phyloP scores from a whole-genome alignment of 208 protist genomes.

The Trypanosoma scelopori region DNA sequence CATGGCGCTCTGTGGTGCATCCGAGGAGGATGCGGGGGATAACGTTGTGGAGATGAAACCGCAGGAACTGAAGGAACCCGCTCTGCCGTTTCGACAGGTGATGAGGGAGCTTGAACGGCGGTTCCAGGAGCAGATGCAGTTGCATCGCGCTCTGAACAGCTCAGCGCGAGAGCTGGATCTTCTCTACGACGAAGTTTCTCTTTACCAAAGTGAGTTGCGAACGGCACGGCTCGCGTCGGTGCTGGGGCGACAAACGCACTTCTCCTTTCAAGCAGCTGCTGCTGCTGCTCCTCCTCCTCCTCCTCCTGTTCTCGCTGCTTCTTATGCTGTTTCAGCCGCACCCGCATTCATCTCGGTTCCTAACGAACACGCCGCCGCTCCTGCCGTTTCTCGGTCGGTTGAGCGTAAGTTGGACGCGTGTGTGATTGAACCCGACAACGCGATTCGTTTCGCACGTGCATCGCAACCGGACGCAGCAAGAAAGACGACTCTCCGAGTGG shows the following conservation, averaged over 20 bases:
- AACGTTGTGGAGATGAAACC: not conserved
- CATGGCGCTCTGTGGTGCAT: not conserved
- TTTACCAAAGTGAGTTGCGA: slow-evolving; percentile 39
- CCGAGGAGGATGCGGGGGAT: not conserved
- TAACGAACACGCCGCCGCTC: not conserved
- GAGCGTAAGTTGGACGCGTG: slow-evolving; percentile 54
- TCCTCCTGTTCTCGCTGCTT: no score
- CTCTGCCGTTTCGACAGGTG: slow-evolving; percentile 41
- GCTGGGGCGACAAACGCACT: slow-evolving; percentile 21
- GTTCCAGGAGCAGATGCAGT: slow-evolving; percentile 64
- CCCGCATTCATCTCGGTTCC: not conserved
- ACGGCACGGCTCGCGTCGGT: slow-evolving; percentile 29
- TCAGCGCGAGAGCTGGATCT: slow-evolving; percentile 34
- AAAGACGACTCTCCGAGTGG: slow-evolving; percentile 10
- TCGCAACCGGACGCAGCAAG: slow-evolving; percentile 11
- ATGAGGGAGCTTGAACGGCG: slow-evolving; percentile 47
- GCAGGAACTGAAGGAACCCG: not conserved
- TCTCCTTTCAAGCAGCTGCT: not conserved
- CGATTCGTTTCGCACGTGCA: not conserved
- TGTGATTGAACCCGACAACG: slow-evolving; percentile 23
- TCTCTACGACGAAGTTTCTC: slow-evolving; percentile 29
- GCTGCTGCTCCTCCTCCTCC: no score
- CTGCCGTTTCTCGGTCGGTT: slow-evolving; percentile 23
- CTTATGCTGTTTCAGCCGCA: no score
- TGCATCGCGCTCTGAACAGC: slow-evolving; percentile 46